A percentile compares a stretch with the other conserved stretches of the same genome.
Conservation (phyloP, 768 basidiomycete species). For the Auriculariales sp. region DNA sequence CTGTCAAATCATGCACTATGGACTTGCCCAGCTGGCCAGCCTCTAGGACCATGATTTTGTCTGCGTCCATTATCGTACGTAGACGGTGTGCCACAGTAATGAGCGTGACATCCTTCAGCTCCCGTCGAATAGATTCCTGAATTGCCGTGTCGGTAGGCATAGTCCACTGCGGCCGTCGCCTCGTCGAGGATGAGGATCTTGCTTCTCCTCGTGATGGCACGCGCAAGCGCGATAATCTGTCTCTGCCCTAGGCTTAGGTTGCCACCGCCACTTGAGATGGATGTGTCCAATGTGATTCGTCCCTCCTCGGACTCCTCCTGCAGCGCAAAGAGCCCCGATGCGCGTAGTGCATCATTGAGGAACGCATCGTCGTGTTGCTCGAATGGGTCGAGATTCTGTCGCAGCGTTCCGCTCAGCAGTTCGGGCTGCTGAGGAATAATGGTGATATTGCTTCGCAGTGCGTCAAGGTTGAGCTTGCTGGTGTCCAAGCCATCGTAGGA, state of each 20-base stretch:
- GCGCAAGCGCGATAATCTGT: conserved; percentile 30
- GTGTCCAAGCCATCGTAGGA: conserved; percentile 21
- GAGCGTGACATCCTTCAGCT: conserved; percentile 21
- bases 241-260: conserved; percentile 30
- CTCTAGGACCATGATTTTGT: conserved; percentile 36
- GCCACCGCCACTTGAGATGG: conserved; percentile 21
- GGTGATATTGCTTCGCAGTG: conserved; percentile 21
- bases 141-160: conserved; percentile 29
- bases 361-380: conserved; percentile 35
- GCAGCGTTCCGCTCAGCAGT: conserved; percentile 24
- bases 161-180: conserved; percentile 20
- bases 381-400: conserved; percentile 50
- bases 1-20: neutral
- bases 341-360: conserved; percentile 21
- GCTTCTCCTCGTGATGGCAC: conserved; percentile 40
- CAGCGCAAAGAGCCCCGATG: conserved; percentile 9
- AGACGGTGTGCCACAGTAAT: conserved; percentile 27
- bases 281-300: conserved; percentile 28
- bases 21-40: conserved; percentile 21
- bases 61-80: conserved; percentile 19
- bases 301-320: conserved; percentile 14
- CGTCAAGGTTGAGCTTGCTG: conserved; percentile 20
- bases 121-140: conserved; percentile 37
- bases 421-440: conserved; percentile 15
- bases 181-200: conserved; percentile 47